phyloP scores from a whole-genome alignment of 106 monocot species.

The Ottelia alismoides region DNA sequence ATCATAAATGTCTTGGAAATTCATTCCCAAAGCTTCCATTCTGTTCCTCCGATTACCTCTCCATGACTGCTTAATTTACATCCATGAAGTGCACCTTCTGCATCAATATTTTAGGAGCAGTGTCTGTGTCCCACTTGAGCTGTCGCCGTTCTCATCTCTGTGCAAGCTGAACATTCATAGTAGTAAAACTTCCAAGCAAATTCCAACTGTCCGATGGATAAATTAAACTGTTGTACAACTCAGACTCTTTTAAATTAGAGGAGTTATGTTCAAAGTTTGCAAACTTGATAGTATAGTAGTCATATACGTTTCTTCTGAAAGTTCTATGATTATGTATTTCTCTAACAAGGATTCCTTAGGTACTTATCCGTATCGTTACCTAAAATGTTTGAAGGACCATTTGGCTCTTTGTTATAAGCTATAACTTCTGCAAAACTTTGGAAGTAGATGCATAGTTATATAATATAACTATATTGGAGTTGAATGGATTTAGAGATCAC shows the following conservation, averaged over 20 bases:
- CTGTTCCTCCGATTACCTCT: conserved; percentile 66
- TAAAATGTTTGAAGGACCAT: conserved; percentile 76
- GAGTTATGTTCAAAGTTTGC: conserved; percentile 91
- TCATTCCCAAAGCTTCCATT: conserved; percentile 58
- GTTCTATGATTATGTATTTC: conserved; percentile 68
- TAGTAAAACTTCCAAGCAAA: conserved; percentile 60
- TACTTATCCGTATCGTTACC: conserved; percentile 88
- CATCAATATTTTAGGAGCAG: conserved; percentile 79
- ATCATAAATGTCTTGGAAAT: conserved; percentile 36
- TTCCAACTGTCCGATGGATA: conserved; percentile 79
- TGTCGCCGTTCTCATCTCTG: conserved; percentile 56
- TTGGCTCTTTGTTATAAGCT: conserved; percentile 79
- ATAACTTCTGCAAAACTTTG: conserved; percentile 79
- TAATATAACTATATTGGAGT: no score
- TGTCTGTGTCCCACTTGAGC: conserved; percentile 78
- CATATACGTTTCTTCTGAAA: conserved; percentile 91
- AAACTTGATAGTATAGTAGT: conserved; percentile 50
- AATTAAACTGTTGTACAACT: conserved; percentile 52
- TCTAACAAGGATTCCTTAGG: conserved; percentile 83
- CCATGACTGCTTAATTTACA: conserved; percentile 69
- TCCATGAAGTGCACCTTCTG: conserved; percentile 79
- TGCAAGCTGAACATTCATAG: conserved; percentile 56
- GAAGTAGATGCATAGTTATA: conserved; percentile 80
- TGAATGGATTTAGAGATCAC: no score
- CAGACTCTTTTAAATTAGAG: conserved; percentile 77